Percentiles rank a stretch among this genome's conserved stretches.
phyloP scores from a whole-genome alignment of 208 protist genomes.

The Crithidia brevicula region DNA sequence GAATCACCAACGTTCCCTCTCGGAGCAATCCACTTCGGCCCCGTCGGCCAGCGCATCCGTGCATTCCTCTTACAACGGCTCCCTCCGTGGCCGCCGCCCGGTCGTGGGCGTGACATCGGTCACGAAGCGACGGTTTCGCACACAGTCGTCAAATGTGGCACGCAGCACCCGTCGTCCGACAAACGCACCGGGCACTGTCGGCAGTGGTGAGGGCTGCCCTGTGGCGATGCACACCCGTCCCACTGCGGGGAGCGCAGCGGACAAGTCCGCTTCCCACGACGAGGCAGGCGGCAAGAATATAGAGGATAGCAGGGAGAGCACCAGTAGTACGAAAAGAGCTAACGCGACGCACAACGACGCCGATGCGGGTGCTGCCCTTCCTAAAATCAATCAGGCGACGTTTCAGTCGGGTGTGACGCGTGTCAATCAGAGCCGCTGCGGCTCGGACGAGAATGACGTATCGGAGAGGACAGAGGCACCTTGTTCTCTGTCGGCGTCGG shows the following conservation, averaged over 20 bases:
- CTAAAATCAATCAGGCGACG: not conserved
- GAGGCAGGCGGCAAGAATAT: not conserved
- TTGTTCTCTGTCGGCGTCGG: no score
- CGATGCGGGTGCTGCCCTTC: not conserved
- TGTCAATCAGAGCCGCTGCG: no score
- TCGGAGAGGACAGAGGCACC: no score
- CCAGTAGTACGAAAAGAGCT: not conserved
- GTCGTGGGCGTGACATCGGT: not conserved
- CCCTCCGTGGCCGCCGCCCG: not conserved
- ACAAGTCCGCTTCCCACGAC: not conserved
- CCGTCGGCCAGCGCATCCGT: not conserved
- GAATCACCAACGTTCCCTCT: constrained; percentile 9
- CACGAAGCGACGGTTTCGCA: constrained; percentile 3
- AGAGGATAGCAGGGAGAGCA: not conserved
- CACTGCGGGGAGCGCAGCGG: not conserved
- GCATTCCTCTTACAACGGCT: not conserved
- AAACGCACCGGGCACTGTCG: not conserved
- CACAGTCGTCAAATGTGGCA: constrained; percentile 9
- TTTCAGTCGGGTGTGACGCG: not conserved
- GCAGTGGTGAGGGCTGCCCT: not conserved
- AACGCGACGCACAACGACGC: not conserved
- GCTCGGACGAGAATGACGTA: no score
- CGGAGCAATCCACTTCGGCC: not conserved
- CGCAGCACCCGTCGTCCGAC: not conserved
- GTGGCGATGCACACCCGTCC: constrained; percentile 3